Conservation (phyloP, 164 flowering plant species). For the Tinospora cordifolia region DNA sequence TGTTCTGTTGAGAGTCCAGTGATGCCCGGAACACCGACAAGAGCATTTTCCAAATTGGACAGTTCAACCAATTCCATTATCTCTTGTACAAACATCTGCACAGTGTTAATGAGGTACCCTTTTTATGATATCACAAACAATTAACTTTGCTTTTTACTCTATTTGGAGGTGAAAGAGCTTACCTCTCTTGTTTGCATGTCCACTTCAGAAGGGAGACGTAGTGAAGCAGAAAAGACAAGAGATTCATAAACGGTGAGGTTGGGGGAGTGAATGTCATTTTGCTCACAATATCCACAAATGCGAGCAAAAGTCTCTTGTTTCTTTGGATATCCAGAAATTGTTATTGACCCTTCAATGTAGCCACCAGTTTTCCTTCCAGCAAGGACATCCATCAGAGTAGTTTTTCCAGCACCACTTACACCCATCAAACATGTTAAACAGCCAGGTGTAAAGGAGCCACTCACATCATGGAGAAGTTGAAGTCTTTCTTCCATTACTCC, state of each 20-base stretch:
- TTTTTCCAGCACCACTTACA: slow-evolving; percentile 51
- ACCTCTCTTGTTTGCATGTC: slow-evolving; percentile 24
- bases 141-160: not conserved
- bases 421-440: slow-evolving; percentile 43
- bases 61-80: slow-evolving; percentile 15
- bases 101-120: not conserved
- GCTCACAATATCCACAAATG: slow-evolving; percentile 44
- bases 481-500: slow-evolving; percentile 32
- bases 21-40: slow-evolving; percentile 13
- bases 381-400: slow-evolving; percentile 49
- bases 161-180: not conserved
- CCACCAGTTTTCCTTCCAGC: slow-evolving; percentile 50
- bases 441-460: slow-evolving; percentile 49
- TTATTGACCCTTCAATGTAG: slow-evolving; percentile 36
- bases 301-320: slow-evolving; percentile 44
- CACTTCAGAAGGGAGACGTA: slow-evolving; percentile 38
- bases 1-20: slow-evolving; percentile 34
- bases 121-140: not conserved
- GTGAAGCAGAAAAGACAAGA: slow-evolving; percentile 41
- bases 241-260: slow-evolving; percentile 42
- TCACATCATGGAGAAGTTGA: slow-evolving; percentile 37
- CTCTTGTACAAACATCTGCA: slow-evolving; percentile 15
- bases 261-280: slow-evolving; percentile 48
- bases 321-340: slow-evolving; percentile 40
- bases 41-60: slow-evolving; percentile 5